Base-by-base conservation (phyloP, 345 rosid species). In the Populus nigra region DNA sequence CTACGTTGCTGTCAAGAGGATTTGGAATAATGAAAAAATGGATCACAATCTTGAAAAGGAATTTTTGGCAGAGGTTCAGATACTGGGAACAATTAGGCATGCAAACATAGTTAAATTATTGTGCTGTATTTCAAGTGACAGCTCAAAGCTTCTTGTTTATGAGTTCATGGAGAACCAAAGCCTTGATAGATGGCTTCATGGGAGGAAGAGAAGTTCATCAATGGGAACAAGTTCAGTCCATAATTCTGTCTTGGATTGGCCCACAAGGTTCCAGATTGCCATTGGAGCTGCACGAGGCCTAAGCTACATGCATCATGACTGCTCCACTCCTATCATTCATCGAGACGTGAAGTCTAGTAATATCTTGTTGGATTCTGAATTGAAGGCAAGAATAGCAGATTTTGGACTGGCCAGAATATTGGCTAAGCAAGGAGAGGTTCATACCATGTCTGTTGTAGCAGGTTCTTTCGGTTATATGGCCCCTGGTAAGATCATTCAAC, bases 271-370 rank as follows among this genome's bases (percentile, higher is more conserved):
- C 86, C 89, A 85, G 83, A 86, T 93, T 67, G 99, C 98, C 22
- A 68, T 83, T 3, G 99, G 97, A 74, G 93, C 97, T 59, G 99
- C 98, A 5, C 90, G 85, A 77, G 98, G 98, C 31, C 88, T 96
- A 71, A 87, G 90, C 79, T 91, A 95, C 65, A 95, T 95, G 98
- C 99, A 95, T 86, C 97, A 90, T 35, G 93, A 87, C 45, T 93
- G 93, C 65, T 79, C 86, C 49, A 91, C 92, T 0, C 91, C 93
- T 3, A 90, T 95, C 72, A 86, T 93, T 65, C 99, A 95, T 71
- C 87, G 99, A 12, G 99, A 95, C 22, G 88, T 95, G 35, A 95
- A 95, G 86, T 93, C 98, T 0, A 95, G 99, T 79, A 95, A 95
- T 66, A 91, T 95, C 76, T 69, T 93, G 84, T 76, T 95, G 65